Percentiles rank a stretch among this genome's conserved stretches.
Evolutionary conservation across 1,139 yeast species (phyloP).

Genomic region (Citeromyces siamensis): DNA sequence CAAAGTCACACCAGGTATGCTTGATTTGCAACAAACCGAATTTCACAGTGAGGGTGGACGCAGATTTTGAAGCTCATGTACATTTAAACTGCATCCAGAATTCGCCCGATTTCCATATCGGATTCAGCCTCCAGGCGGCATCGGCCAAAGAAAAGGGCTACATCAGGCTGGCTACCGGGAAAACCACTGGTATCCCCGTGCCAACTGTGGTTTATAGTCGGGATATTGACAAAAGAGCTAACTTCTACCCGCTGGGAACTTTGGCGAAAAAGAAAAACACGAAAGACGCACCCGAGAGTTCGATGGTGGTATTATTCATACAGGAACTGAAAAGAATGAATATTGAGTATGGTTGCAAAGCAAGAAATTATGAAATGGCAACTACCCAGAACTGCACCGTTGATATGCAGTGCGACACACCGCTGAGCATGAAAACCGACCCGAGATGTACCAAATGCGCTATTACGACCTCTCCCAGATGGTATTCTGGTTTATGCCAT

Average conservation of each 20-base stretch:
- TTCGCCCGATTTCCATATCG: conserved; percentile 27
- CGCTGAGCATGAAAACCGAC: conserved; percentile 7
- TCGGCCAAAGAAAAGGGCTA: conserved; percentile 10
- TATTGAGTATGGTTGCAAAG: conserved; percentile 14
- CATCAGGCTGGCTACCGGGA: conserved; percentile 19
- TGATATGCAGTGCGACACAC: no score
- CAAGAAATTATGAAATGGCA: no score
- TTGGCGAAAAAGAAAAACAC: conserved; percentile 23
- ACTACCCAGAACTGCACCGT: no score
- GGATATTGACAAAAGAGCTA: conserved; percentile 17
- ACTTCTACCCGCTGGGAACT: conserved; percentile 18
- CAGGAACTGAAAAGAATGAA: conserved; percentile 25
- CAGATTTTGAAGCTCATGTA: conserved; percentile 14
- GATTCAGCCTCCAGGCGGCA: conserved; percentile 24
- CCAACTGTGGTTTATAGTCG: conserved; percentile 32
- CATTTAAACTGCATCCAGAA: conserved; percentile 67
- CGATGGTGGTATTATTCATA: conserved; percentile 28
- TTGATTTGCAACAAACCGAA: conserved; percentile 22
- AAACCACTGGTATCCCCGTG: conserved; percentile 24
- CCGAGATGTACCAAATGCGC: conserved; percentile 11
- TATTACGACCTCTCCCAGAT: conserved; percentile 13
- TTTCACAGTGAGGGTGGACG: neutral
- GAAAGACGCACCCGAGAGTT: conserved; percentile 18
- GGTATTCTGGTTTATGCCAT: conserved; percentile 14
- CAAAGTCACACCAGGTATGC: conserved; percentile 20